Evolutionary conservation across 257 asterid species (phyloP).

Genomic region (Asclepias syriaca): DNA sequence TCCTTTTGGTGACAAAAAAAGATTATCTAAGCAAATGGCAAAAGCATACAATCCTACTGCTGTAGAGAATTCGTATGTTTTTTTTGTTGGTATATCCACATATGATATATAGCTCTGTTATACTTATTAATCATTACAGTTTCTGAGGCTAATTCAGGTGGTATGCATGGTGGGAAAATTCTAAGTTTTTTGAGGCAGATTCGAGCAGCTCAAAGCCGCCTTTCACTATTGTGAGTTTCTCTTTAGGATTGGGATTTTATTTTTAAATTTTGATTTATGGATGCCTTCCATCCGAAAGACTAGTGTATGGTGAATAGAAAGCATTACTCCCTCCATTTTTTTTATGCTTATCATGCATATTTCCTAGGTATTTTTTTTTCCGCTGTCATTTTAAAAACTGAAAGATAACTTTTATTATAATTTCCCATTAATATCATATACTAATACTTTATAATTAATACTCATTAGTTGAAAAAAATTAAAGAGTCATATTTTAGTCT

Average conservation of each 20-base stretch:
- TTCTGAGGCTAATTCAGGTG: conserved; percentile 45
- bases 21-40: conserved; percentile 73
- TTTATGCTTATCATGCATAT: too few species aligned
- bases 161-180: conserved; percentile 97
- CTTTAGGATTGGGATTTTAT: not conserved
- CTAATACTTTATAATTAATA: too few species aligned
- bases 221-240: conserved; percentile 75
- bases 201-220: conserved; percentile 75
- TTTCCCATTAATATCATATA: too few species aligned
- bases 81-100: not conserved
- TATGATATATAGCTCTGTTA: not conserved
- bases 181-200: conserved; percentile 82
- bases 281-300: not conserved
- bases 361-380: too few species aligned
- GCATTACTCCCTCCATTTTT: too few species aligned
- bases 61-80: conserved; percentile 77
- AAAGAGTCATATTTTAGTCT: too few species aligned
- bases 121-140: not conserved
- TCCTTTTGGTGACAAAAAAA: conserved; percentile 71
- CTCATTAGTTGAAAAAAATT: too few species aligned
- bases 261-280: not conserved
- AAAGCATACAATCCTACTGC: conserved; percentile 68
- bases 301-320: not conserved
- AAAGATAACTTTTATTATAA: too few species aligned
- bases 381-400: too few species aligned